Base-by-base conservation (phyloP, 495 filamentous ascomycete genomes). In the Hypoxylon crocopeplum region DNA sequence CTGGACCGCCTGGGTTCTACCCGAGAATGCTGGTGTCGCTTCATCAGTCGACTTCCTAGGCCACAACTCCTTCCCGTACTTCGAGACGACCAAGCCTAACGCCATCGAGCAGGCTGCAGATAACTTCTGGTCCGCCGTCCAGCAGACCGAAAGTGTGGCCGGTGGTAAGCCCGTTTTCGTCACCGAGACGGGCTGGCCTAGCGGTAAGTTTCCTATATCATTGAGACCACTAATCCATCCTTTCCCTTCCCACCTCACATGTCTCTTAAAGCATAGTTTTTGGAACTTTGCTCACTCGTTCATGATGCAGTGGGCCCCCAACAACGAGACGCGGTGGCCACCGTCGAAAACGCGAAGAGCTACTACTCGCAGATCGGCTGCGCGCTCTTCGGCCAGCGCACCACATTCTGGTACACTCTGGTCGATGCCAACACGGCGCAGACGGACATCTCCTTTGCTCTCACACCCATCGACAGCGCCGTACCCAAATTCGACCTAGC, bases 141-240 rank as follows among this genome's bases (percentile, higher is more conserved):
- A 72, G 32, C 75, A 75, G 36, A 89, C 88, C 48, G 74, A 82
- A 56, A 61, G 66, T n/a, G 83, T 72, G 30, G 80, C 84, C 44
- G 69, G 71, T 19, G 79, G 77, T 48, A 91, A 90, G 77, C 79
- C 82, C 10, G 81, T 93, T 62, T 89, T 89, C 80, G 79, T 93
- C 54, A 92, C 89, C 27, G 90, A 93, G 79, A 91, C 89, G 25
- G 90, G 90, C 29, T 91, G 86, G 87, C 89, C 90, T 40, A 84
- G 84, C 21, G 77, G 72, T 66, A 88, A 89, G 39, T 64, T 69
- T 7, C 32, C 29, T 13, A 19, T 30, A 1, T 16, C 34, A 3
- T 48, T 11, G n/a, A n/a, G n/a, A n/a, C 15, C 6, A 29, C 10
- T 37, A 5, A 29, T 6, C 13, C 4, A 52, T 20, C 42, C 25